phyloP scores from a whole-genome alignment of 306 rosid genomes.

The Gleditsia sinensis region DNA sequence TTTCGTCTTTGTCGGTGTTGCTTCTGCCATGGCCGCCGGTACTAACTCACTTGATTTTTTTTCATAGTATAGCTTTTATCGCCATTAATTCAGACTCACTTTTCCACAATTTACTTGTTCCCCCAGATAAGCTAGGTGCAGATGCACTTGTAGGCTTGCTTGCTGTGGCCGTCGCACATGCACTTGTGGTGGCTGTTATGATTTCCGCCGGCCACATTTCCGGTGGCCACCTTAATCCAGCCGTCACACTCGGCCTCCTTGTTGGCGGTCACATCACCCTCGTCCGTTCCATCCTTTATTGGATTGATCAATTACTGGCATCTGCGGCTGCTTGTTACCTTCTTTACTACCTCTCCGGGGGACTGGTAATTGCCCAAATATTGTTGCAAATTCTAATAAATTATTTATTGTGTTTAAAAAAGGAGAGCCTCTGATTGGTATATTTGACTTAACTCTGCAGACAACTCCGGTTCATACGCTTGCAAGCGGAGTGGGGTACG shows the following conservation, averaged over 20 bases:
- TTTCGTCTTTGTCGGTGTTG: slow-evolving; percentile 86
- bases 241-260: slow-evolving; percentile 80
- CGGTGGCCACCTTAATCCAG: slow-evolving; percentile 91
- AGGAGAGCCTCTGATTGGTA: too few species aligned
- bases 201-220: slow-evolving; percentile 89
- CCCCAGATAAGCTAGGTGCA: slow-evolving; percentile 59
- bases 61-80: too few species aligned
- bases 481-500: slow-evolving; percentile 71
- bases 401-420: too few species aligned
- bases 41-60: not conserved
- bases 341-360: slow-evolving; percentile 70
- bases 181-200: slow-evolving; percentile 84
- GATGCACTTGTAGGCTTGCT: slow-evolving; percentile 61
- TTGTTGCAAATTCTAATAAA: too few species aligned
- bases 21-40: slow-evolving; percentile 75
- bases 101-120: not conserved
- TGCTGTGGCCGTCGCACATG: slow-evolving; percentile 74
- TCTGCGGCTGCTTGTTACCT: slow-evolving; percentile 64
- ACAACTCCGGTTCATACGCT: slow-evolving; percentile 69
- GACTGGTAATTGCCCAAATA: slow-evolving; percentile 45
- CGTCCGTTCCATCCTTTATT: slow-evolving; percentile 71
- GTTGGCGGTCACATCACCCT: slow-evolving; percentile 78
- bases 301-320: slow-evolving; percentile 80
- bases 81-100: too few species aligned
- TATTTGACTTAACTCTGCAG: slow-evolving; percentile 35